Percentiles rank a stretch among this genome's conserved stretches.
These are phyloP conservation scores for Candida chilensis DNA, from an alignment of 805 yeast genomes.

Conservation along the genomic window DNA sequence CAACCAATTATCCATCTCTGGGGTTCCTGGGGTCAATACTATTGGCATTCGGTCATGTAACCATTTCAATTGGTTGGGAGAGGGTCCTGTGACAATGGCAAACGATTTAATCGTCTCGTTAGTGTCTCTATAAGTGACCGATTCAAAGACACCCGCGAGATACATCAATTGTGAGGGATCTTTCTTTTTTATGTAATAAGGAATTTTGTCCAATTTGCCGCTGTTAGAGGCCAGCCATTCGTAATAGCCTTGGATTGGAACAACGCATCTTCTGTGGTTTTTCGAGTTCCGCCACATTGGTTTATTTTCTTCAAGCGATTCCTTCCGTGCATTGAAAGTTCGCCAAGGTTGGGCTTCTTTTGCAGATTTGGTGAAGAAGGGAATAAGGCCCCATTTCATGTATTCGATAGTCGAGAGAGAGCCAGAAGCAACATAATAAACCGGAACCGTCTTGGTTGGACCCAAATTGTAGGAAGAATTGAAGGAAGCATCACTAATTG, in stretches of 20 bases:
- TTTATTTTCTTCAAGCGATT: constrained; percentile 38
- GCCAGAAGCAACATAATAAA: constrained; percentile 17
- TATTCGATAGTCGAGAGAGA: constrained; percentile 26
- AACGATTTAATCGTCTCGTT: constrained; percentile 30
- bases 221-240: constrained; percentile 51
- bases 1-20: constrained; percentile 61
- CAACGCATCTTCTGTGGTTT: constrained; percentile 51
- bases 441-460: constrained; percentile 48
- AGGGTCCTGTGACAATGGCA: constrained; percentile 69
- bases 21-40: constrained; percentile 47
- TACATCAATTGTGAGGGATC: constrained; percentile 46
- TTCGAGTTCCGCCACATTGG: constrained; percentile 50
- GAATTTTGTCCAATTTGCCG: constrained; percentile 34
- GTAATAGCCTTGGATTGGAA: constrained; percentile 77
- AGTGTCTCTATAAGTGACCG: constrained; percentile 10
- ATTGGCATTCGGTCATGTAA: constrained; percentile 77
- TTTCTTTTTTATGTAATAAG: constrained; percentile 55
- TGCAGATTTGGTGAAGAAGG: constrained; percentile 46
- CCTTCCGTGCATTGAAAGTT: constrained; percentile 71
- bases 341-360: constrained; percentile 26
- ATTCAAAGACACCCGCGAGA: constrained; percentile 32
- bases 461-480: constrained; percentile 46
- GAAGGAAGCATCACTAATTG: constrained; percentile 4
- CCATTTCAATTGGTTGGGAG: constrained; percentile 53
- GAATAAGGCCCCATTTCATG: constrained; percentile 80